phyloP scores from a whole-genome alignment of 148 eudicot species.

The Talinum fruticosum region DNA sequence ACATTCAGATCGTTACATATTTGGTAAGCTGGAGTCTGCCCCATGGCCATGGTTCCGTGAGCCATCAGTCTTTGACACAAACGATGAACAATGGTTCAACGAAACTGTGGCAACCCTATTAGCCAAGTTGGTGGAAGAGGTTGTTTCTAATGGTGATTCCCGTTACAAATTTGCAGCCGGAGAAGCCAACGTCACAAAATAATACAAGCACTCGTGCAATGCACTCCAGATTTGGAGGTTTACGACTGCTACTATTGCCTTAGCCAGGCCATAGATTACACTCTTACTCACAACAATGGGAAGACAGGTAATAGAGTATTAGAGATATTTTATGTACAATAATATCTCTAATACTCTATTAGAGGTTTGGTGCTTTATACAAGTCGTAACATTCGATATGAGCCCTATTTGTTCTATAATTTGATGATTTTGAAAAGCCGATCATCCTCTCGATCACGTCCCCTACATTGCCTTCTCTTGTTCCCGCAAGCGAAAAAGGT shows the following conservation, averaged over 20 bases:
- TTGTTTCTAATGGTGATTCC: constrained; percentile 17
- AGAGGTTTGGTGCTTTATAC: constrained; percentile 6
- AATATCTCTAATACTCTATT: too few species aligned
- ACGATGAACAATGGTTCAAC: background rate
- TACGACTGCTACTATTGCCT: constrained; percentile 10
- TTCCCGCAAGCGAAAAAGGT: too few species aligned
- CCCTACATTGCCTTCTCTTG: too few species aligned
- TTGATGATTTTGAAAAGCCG: background rate
- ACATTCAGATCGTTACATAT: background rate
- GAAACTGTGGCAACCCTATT: background rate
- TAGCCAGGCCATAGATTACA: background rate
- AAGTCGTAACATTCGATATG: constrained; percentile 23
- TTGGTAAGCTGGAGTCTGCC: background rate
- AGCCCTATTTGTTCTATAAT: constrained; percentile 14
- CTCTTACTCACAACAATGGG: background rate
- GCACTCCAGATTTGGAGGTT: constrained; percentile 16
- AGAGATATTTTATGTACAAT: too few species aligned
- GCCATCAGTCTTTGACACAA: too few species aligned
- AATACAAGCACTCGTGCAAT: constrained; percentile 17
- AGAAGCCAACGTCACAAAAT: background rate
- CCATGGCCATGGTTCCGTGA: background rate
- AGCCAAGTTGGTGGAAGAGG: background rate
- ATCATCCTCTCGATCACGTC: too few species aligned
- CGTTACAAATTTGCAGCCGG: constrained; percentile 20
- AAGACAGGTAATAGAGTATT: too few species aligned